Percentiles rank a stretch among this genome's conserved stretches.
Evolutionary conservation across 2,329 filamentous ascomycete species (phyloP).

Genomic region (Neurospora crassa): DNA sequence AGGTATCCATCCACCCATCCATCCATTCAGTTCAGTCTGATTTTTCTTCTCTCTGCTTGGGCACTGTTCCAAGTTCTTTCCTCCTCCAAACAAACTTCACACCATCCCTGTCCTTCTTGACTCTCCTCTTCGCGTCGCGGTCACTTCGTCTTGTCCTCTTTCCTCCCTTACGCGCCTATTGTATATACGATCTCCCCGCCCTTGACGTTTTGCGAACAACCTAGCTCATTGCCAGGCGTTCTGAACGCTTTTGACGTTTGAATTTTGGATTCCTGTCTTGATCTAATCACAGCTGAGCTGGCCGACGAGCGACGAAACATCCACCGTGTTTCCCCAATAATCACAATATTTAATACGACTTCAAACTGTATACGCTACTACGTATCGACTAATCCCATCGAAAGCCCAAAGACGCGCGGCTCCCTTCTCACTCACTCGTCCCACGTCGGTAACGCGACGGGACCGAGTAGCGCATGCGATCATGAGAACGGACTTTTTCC

Average conservation of each 20-base stretch:
- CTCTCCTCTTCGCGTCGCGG: not conserved
- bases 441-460: not conserved
- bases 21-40: not conserved
- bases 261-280: not conserved
- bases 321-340: not conserved
- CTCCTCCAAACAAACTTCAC: not conserved
- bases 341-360: not conserved
- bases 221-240: not conserved
- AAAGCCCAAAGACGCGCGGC: not conserved
- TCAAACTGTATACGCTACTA: not conserved
- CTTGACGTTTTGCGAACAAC: not conserved
- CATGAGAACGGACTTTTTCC: conserved; percentile 21
- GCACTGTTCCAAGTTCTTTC: not conserved
- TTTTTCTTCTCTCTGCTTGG: not conserved
- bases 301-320: not conserved
- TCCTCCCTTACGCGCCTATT: not conserved
- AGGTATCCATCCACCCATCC: not conserved
- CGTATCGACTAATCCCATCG: not conserved
- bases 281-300: not conserved
- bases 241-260: not conserved
- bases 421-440: not conserved
- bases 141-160: not conserved
- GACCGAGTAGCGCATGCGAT: not conserved
- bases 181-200: not conserved
- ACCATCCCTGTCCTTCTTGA: not conserved